Base-by-base conservation (phyloP, 345 rosid genomes). In the Lumnitzera racemosa region DNA sequence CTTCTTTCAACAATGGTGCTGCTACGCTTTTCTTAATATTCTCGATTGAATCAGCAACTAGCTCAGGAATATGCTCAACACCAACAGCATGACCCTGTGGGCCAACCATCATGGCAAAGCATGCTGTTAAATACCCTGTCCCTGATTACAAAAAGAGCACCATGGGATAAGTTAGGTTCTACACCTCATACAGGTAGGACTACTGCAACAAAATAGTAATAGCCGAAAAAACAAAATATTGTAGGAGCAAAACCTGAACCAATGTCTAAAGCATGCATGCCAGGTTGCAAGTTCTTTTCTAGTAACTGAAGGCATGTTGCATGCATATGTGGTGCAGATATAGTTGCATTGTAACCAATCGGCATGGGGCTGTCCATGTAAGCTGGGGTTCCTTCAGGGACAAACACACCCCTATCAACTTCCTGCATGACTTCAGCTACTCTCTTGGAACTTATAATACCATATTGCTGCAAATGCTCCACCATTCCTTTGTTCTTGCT, bases 291-390 rank as follows among this genome's bases (percentile, higher is more conserved):
- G 74, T 88, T 74, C 56, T 79, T 72, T 84, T 88, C 89, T 72
- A 95, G 65, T 67, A 95, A 74, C 61, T 88, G 83, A 60, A 95
- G 87, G 81, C 99, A 90, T 13, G 80, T 88, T 9, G 95, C 99
- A 72, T 95, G 99, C 99, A 95, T 90, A 74, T 95, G 96, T 31
- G 99, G 99, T 12, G 99, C 99, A 55, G 97, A 95, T 47, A 95
- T 95, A 43, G 97, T 90, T 46, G 91, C 99, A 76, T 95, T 95
- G 71, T 86, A 90, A 64, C 99, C 99, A 49, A 95, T 90, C 4
- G 96, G 55, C 74, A 88, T 69, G 10, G 99, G 97, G 51, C 82
- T 83, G 68, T 95, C 99, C 64, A 64, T 78, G 70, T 95, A 95
- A 55, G 99, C 77, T 2, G 87, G 77, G 13, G 78, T 66, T 17